Percentiles rank a stretch among this genome's conserved stretches.
phyloP scores from a whole-genome alignment of 148 eudicot species.

The Cornus suecica region DNA sequence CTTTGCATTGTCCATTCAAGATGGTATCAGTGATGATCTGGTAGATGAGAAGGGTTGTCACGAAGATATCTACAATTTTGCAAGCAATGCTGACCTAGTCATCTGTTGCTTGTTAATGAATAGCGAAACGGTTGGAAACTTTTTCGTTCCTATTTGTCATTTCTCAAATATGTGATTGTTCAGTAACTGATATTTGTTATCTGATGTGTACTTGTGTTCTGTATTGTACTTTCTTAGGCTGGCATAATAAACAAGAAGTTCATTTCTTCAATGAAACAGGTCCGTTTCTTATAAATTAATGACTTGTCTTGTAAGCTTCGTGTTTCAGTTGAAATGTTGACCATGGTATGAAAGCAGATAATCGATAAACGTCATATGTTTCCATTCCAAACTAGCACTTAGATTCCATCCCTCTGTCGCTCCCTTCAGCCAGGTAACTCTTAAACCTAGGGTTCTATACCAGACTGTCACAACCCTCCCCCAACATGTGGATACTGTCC shows the following conservation, averaged over 20 bases:
- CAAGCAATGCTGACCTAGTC: constrained; percentile 80
- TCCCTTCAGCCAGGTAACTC: no score
- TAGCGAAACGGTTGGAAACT: constrained; percentile 57
- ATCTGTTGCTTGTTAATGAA: constrained; percentile 84
- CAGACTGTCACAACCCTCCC: no score
- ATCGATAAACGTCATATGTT: no score
- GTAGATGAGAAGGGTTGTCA: constrained; percentile 90
- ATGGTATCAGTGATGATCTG: constrained; percentile 37
- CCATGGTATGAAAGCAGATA: no score
- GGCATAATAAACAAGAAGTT: constrained; percentile 64
- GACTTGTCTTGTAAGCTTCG: constrained; percentile 2
- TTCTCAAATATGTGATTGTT: not conserved
- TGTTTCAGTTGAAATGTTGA: not conserved
- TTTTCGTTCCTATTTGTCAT: constrained; percentile 6
- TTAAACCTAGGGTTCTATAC: no score
- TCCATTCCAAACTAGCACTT: no score
- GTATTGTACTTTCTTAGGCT: constrained; percentile 48
- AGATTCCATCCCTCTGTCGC: no score
- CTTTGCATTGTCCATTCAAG: constrained; percentile 23
- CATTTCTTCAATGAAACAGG: constrained; percentile 92
- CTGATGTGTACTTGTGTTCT: constrained; percentile 11
- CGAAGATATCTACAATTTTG: constrained; percentile 65
- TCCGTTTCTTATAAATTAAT: constrained; percentile 17
- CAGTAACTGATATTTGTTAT: not conserved
- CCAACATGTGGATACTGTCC: no score